These are phyloP conservation scores for Debaryomycetaceae sp. DNA, from an alignment of 1,139 yeast genomes.

Conservation along the genomic window DNA sequence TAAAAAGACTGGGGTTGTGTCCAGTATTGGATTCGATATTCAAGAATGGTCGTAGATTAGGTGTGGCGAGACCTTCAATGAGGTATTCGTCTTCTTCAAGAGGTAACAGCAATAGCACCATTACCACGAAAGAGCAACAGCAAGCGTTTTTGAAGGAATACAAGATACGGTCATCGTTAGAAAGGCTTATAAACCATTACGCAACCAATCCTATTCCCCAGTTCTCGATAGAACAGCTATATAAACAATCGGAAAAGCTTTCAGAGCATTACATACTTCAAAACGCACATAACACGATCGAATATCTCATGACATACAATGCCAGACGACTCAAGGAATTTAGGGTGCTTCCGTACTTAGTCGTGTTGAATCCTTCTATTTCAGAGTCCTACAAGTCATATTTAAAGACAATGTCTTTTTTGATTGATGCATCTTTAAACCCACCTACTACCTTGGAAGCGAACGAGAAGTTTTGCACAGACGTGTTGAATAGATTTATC, in stretches of 20 bases:
- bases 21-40: neutral
- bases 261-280: slow-evolving; percentile 31
- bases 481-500: slow-evolving; percentile 55
- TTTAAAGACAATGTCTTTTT: slow-evolving; percentile 62
- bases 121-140: slow-evolving; percentile 19
- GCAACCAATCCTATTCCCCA: slow-evolving; percentile 46
- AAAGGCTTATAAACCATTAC: slow-evolving; percentile 49
- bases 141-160: slow-evolving; percentile 41
- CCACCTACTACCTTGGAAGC: slow-evolving; percentile 49
- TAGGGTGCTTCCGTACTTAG: slow-evolving; percentile 75
- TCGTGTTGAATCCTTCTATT: slow-evolving; percentile 83
- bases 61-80: neutral
- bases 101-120: neutral
- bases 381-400: slow-evolving; percentile 77
- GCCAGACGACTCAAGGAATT: slow-evolving; percentile 66
- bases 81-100: neutral
- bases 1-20: neutral
- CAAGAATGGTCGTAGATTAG: neutral
- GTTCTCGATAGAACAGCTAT: slow-evolving; percentile 45
- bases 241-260: slow-evolving; percentile 38
- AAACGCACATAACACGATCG: slow-evolving; percentile 43
- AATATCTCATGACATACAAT: slow-evolving; percentile 40
- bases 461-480: slow-evolving; percentile 46
- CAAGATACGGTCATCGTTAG: slow-evolving; percentile 48
- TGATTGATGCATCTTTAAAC: slow-evolving; percentile 43